phyloP scores from a whole-genome alignment of 2,329 filamentous ascomycete species.

The Cercospora brassicicola region DNA sequence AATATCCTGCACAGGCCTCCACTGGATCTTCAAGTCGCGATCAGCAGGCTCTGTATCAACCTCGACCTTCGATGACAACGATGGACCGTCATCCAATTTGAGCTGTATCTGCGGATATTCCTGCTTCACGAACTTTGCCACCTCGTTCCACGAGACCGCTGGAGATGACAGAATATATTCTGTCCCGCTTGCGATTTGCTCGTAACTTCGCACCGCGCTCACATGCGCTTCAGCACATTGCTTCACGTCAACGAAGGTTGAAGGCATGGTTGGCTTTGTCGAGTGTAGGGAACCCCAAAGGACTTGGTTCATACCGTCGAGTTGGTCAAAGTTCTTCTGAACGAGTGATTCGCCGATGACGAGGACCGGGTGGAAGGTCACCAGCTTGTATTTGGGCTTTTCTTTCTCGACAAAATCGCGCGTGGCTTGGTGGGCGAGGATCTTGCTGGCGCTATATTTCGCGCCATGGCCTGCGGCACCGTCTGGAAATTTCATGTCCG shows the following conservation, averaged over 20 bases:
- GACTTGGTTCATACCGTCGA: conserved; percentile 29
- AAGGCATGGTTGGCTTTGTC: conserved; percentile 20
- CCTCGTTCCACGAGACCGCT: conserved; percentile 23
- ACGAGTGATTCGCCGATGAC: conserved; percentile 33
- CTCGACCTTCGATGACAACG: conserved; percentile 5
- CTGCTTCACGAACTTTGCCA: conserved; percentile 23
- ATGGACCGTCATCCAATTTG: conserved; percentile 16
- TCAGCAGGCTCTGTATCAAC: conserved; percentile 24
- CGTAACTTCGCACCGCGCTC: conserved; percentile 20
- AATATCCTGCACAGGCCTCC: conserved; percentile 8
- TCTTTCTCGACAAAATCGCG: conserved; percentile 26
- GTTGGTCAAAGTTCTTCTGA: conserved; percentile 22
- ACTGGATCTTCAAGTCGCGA: conserved; percentile 25
- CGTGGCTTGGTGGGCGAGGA: conserved; percentile 35
- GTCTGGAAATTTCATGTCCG: conserved; percentile 1
- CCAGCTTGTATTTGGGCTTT: conserved; percentile 29
- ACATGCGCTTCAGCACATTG: conserved; percentile 36
- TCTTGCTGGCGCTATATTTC: conserved; percentile 25
- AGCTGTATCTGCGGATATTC: conserved; percentile 23
- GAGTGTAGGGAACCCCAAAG: conserved; percentile 20
- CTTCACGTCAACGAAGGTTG: conserved; percentile 30
- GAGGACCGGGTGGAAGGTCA: conserved; percentile 34
- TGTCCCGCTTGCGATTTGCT: conserved; percentile 14
- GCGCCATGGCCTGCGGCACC: conserved; percentile 27
- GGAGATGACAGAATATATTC: conserved; percentile 21